Base-by-base conservation (phyloP, 2,329 filamentous ascomycete species). In the Aspergillus pseudoviridinutans region DNA sequence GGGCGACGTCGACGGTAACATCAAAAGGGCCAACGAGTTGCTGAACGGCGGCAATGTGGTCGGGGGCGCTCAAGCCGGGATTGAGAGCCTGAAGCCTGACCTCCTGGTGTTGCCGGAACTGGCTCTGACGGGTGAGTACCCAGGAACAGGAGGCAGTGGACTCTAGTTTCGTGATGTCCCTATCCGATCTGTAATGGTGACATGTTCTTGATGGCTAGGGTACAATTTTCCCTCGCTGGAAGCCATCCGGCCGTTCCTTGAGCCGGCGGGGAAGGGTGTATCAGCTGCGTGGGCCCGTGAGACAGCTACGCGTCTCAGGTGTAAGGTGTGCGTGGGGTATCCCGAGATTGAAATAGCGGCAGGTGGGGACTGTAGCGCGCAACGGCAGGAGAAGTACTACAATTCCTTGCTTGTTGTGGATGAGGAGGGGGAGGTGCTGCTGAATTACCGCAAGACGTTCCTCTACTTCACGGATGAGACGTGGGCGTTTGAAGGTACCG, bases 401-500 rank as follows among this genome's bases (percentile, higher is more conserved):
- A 88, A 88, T 67, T 80, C 82, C 8, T 79, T 82, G 3, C 78
- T 87, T 20, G 82, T 84, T 25, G 78, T 87, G 27, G 76, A 78
- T n/a, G 79, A 83, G 3, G 62, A 68, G 0, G 85, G 85, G 3
- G 65, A 77, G n/a, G 72, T 85, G 2, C 63, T 87, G 12, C 73
- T 76, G 49, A 85, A 86, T 66, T 87, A 87, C 71, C 82, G 84
- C 61, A 88, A 88, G 69, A 78, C 79, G 10, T 87, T 87, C 64
- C 79, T 88, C 58, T 88, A 87, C 75, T 87, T 85, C 71, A 87
- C 85, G 7, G 85, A 88, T 64, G 85, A 87, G 65, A 83, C 81
- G 1, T 88, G 85, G 85, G 83, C 85, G 2, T 66, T 74, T 17
- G 83, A 85, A 73, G 81, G 82, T 2, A 61, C 66, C 49, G 66